Evolutionary conservation across 2,329 filamentous ascomycete genomes (phyloP).

Genomic region (Pseudocercospora crystallina): DNA sequence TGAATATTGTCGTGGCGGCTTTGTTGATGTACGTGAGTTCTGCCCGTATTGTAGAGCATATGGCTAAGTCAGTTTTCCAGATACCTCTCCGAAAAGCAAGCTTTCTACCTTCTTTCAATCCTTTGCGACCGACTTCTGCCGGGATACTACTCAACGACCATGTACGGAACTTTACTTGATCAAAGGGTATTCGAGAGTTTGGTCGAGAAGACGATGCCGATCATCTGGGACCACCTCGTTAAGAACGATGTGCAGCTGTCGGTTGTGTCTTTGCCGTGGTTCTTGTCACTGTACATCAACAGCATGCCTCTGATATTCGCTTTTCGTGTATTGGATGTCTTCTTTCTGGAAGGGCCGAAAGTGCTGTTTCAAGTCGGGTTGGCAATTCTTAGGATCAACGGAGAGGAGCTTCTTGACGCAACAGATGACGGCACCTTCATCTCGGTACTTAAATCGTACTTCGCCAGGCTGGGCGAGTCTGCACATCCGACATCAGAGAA

Average conservation of each 20-base stretch:
- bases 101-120: slow-evolving; percentile 88
- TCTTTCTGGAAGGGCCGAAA: slow-evolving; percentile 96
- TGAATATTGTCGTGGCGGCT: slow-evolving; percentile 99
- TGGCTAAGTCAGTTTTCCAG: slow-evolving; percentile 41
- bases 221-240: slow-evolving; percentile 96
- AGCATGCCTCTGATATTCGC: slow-evolving; percentile 98
- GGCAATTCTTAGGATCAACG: slow-evolving; percentile 95
- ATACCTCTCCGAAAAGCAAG: slow-evolving; percentile 95
- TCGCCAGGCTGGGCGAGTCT: slow-evolving; percentile 87
- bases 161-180: slow-evolving; percentile 96
- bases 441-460: slow-evolving; percentile 92
- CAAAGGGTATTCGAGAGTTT: slow-evolving; percentile 97
- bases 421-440: slow-evolving; percentile 96
- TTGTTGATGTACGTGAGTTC: slow-evolving; percentile 69
- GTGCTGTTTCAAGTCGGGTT: slow-evolving; percentile 95
- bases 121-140: slow-evolving; percentile 91
- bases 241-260: slow-evolving; percentile 96
- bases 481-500: slow-evolving; percentile 96
- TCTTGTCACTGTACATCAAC: slow-evolving; percentile 97
- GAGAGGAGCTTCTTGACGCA: slow-evolving; percentile 90
- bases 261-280: slow-evolving; percentile 96
- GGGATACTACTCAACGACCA: slow-evolving; percentile 97
- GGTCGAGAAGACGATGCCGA: slow-evolving; percentile 98
- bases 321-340: slow-evolving; percentile 93
- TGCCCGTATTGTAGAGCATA: neutral